Evolutionary conservation across 2,329 filamentous ascomycete species (phyloP), one percentile per base, ranked within the genome.

Genomic region (Escovopsis weberi): DNA sequence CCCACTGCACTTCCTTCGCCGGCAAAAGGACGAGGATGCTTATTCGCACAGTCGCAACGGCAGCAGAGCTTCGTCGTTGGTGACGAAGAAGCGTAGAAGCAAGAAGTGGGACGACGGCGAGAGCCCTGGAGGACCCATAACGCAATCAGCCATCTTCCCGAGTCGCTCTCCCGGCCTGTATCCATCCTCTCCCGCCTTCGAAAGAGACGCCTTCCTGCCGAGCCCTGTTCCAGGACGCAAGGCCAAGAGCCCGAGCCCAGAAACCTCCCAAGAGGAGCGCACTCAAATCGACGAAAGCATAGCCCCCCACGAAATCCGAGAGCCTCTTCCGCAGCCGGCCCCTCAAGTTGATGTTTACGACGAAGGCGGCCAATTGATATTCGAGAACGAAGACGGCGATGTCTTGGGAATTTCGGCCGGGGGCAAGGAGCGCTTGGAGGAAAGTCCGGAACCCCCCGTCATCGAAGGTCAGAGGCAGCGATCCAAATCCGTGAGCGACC

Each of bases 301-400:
- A 47, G 38, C 49, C 33, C 23, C 23, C 6, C 50, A 44, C 12
- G 44, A 49, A 12, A 53, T 43, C 1, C 32, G 34, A 15, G 26
- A 37, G 26, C 26, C 39, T n/a, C 7, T 15, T n/a, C 15, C 47
- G 26, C 15, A 15, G 15, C 37, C 36, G 49, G 57, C 48, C 40
- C 51, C 53, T 2, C 55, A 61, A 23, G 59, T 85, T 9, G 78
- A 93, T 47, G 72, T 88, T 0, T 95, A 82, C 51, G 76, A 88
- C 49, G 87, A 95, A 62, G 87, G 88, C 2, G 59, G 80, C 42
- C 62, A 93, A 19, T 73, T 91, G 34, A 66, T 95, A 6, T 77
- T 93, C 43, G 89, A 96, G 60, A 83, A 94, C 52, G 69, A 80
- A 48, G 82, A 94, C 44, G 89, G 89, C 7, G 88, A 95, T 43